phyloP scores from a whole-genome alignment of 1,284 basidiomycete genomes.

The Chiua sp. region DNA sequence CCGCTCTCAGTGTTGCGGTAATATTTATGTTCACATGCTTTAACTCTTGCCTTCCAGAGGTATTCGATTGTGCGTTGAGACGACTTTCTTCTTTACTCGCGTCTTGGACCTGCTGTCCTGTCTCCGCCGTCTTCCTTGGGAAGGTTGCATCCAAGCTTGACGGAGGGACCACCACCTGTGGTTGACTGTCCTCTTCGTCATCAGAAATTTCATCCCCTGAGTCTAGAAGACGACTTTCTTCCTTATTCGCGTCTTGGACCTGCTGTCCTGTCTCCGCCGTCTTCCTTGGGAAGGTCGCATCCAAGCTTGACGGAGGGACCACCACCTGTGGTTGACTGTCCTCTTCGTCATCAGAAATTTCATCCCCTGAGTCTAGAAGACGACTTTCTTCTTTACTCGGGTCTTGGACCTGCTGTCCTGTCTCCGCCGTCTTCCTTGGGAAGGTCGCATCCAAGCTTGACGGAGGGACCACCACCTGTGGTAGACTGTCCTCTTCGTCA shows the following conservation, averaged over 20 bases:
- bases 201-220: background rate
- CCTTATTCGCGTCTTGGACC: background rate
- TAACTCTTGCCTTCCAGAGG: background rate
- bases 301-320: background rate
- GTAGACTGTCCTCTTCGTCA: background rate
- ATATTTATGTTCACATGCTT: background rate
- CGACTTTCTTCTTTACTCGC: background rate
- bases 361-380: no score
- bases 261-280: background rate
- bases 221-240: background rate
- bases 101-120: background rate
- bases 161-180: background rate
- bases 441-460: background rate
- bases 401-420: background rate
- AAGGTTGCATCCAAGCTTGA: background rate
- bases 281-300: background rate
- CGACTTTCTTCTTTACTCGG: background rate
- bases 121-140: background rate
- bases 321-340: background rate
- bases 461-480: background rate
- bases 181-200: background rate
- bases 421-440: background rate
- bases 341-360: background rate
- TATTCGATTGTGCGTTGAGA: background rate
- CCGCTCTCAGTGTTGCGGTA: background rate